A percentile compares a stretch with the other conserved stretches of the same genome.
Conservation (phyloP, 1,284 basidiomycete species). For the Malassezia vespertilionis region DNA sequence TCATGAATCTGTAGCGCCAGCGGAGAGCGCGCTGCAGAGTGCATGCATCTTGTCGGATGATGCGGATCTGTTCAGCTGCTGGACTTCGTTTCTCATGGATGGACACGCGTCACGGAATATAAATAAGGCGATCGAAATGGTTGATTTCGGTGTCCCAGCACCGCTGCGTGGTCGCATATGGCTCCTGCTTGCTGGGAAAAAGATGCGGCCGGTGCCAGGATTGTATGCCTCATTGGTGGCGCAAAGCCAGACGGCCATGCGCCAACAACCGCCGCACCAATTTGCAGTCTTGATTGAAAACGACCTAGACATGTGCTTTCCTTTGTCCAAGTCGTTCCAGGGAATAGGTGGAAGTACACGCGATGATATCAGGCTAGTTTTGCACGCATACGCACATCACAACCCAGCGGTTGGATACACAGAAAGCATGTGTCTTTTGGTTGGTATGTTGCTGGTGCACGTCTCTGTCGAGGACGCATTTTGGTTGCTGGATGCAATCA, state of each 20-base stretch:
- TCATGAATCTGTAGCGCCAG: no score
- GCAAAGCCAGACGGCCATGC: constrained; percentile 25
- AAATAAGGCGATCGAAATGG: constrained; percentile 63
- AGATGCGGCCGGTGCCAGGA: constrained; percentile 28
- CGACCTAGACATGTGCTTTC: constrained; percentile 39
- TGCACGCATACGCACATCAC: constrained; percentile 47
- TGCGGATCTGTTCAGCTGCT: constrained; percentile 52
- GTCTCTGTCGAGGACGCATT: constrained; percentile 84
- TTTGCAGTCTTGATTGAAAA: constrained; percentile 40
- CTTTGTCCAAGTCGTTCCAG: constrained; percentile 33
- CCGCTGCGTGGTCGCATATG: constrained; percentile 41
- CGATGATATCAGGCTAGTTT: constrained; percentile 35
- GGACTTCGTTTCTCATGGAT: constrained; percentile 13
- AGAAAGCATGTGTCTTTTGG: constrained; percentile 62
- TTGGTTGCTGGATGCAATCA: constrained; percentile 63
- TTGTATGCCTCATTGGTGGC: constrained; percentile 39
- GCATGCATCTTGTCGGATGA: constrained; percentile 57
- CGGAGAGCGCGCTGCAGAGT: no score
- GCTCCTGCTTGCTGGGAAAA: constrained; percentile 38
- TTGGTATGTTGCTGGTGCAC: constrained; percentile 66
- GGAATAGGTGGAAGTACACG: constrained; percentile 31
- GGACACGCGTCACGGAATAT: constrained; percentile 63
- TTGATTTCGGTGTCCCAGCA: constrained; percentile 64
- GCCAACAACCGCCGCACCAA: constrained; percentile 31
- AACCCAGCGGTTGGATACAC: constrained; percentile 49